Percentiles rank a stretch among this genome's conserved stretches.
Evolutionary conservation across 1,284 basidiomycete genomes (phyloP).

Genomic region (Thecaphora frezii): DNA sequence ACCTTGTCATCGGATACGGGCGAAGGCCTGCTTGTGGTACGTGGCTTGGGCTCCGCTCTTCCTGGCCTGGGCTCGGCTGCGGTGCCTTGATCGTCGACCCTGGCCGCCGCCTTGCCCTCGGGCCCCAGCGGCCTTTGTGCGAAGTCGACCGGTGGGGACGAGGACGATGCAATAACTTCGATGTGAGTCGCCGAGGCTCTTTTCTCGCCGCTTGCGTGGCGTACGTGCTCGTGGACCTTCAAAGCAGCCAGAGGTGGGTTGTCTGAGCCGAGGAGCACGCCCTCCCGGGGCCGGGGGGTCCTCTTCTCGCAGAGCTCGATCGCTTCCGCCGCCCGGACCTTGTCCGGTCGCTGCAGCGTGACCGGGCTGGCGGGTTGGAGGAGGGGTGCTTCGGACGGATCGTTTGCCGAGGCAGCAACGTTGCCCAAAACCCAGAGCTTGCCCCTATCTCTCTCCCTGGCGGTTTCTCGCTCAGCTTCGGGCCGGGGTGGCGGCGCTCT

Average conservation of each 20-base stretch:
- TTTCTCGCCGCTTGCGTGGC: background rate
- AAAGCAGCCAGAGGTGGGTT: background rate
- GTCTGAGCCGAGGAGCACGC: background rate
- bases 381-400: background rate
- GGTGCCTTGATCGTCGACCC: background rate
- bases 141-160: no score
- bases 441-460: background rate
- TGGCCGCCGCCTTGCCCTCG: background rate
- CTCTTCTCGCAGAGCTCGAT: no score
- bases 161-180: background rate
- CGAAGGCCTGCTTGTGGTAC: no score
- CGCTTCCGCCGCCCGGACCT: background rate
- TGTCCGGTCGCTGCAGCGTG: background rate
- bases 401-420: background rate
- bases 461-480: background rate
- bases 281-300: no score
- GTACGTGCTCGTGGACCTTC: background rate
- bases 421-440: constrained; percentile 1
- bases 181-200: background rate
- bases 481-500: background rate
- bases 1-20: background rate
- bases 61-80: background rate
- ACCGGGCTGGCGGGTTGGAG: background rate
- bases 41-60: background rate
- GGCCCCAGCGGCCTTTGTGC: background rate